phyloP scores from a whole-genome alignment of 345 rosid genomes.

The Populus davidiana region DNA sequence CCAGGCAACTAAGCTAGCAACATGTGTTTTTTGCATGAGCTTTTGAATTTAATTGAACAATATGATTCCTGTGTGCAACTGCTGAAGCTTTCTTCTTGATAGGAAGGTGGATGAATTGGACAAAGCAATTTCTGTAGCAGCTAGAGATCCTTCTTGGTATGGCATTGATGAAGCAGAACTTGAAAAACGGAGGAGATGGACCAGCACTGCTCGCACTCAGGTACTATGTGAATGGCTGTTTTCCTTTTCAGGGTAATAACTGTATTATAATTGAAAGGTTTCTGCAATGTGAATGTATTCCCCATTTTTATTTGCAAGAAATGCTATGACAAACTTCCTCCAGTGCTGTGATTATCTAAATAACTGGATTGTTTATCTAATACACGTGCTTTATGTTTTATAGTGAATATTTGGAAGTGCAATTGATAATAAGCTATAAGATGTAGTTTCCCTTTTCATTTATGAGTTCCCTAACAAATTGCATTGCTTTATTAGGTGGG shows the following conservation, averaged over 20 bases:
- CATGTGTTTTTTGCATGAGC: no score
- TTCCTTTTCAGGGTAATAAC: background rate
- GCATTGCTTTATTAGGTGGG: slow-evolving; percentile 48
- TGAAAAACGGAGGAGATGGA: slow-evolving; percentile 91
- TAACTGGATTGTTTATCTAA: background rate
- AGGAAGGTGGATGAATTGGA: slow-evolving; percentile 98
- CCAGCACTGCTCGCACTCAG: slow-evolving; percentile 73
- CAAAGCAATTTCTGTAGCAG: slow-evolving; percentile 83
- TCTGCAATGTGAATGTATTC: background rate
- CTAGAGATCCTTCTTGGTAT: slow-evolving; percentile 82
- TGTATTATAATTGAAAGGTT: background rate
- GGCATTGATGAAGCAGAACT: slow-evolving; percentile 85
- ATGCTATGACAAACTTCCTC: background rate
- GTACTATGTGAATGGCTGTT: slow-evolving; percentile 27
- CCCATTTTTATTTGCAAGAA: slow-evolving; percentile 7
- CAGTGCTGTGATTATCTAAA: slow-evolving; percentile 2
- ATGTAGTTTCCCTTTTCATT: background rate
- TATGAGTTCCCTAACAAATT: slow-evolving; percentile 12
- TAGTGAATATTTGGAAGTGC: background rate
- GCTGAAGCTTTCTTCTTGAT: slow-evolving; percentile 54
- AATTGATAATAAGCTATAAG: background rate
- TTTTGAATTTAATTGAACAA: background rate
- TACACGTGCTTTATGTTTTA: background rate
- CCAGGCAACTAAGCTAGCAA: background rate
- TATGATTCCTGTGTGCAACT: slow-evolving; percentile 27